Conservation (phyloP, 176 grass and related monocot genomes). For the Triticum urartu region DNA sequence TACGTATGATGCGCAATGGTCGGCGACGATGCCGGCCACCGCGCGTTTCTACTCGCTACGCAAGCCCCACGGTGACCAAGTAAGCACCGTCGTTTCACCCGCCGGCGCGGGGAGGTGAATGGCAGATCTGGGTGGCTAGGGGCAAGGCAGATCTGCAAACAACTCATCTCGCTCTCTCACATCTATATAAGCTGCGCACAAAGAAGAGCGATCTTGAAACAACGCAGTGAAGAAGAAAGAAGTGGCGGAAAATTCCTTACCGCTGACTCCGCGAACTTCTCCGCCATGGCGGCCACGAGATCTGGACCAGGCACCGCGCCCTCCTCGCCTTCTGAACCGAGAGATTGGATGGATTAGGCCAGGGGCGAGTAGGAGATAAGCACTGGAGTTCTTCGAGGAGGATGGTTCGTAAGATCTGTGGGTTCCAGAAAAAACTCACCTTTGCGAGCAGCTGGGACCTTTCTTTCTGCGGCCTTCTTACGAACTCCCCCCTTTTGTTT, state of each 20-base stretch:
- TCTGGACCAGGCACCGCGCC: background rate
- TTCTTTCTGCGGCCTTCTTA: background rate
- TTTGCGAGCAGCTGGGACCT: slow-evolving; percentile 1
- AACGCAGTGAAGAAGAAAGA: background rate
- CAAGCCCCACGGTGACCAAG: background rate
- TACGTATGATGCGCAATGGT: background rate
- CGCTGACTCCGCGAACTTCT: slow-evolving; percentile 47
- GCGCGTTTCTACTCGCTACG: background rate
- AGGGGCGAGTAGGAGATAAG: background rate
- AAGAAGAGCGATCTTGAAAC: background rate
- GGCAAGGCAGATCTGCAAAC: background rate
- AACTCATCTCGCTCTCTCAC: background rate
- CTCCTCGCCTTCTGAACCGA: background rate
- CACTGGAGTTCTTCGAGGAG: background rate
- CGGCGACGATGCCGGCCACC: background rate
- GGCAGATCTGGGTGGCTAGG: background rate
- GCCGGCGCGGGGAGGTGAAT: background rate
- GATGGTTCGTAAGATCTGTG: background rate
- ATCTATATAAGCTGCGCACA: background rate
- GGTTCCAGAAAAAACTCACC: slow-evolving; percentile 21
- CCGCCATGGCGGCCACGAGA: slow-evolving; percentile 34
- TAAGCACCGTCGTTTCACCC: background rate
- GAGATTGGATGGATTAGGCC: slow-evolving; percentile 8
- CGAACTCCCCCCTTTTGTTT: background rate
- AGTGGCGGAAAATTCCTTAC: slow-evolving; percentile 6